Percentiles rank a stretch among this genome's conserved stretches.
Evolutionary conservation across 1,284 basidiomycete species (phyloP).

Genomic region (Anthracocystis panici-leucophaei): DNA sequence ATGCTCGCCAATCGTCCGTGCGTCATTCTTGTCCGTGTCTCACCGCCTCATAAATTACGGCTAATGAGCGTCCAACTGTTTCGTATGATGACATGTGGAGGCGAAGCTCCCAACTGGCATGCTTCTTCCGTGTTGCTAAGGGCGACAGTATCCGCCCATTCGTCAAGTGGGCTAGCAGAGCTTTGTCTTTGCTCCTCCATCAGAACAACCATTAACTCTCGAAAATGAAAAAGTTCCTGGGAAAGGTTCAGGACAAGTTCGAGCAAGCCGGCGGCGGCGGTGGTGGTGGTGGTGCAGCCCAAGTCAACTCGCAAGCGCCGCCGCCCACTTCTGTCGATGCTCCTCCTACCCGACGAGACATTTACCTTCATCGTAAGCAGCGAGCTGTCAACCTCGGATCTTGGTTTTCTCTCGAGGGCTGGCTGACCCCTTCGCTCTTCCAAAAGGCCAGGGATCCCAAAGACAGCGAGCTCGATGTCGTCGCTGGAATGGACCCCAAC

Average conservation of each 20-base stretch:
- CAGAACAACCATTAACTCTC: neutral
- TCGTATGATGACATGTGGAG: constrained; percentile 6
- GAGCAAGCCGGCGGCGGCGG: constrained; percentile 11
- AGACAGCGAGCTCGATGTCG: constrained; percentile 75
- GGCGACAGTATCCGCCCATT: too few relatives aligned
- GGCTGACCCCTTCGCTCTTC: constrained; percentile 69
- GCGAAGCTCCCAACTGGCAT: neutral
- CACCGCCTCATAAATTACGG: neutral
- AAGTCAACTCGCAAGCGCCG: constrained; percentile 21
- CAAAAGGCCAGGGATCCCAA: constrained; percentile 53
- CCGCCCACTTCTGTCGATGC: constrained; percentile 35
- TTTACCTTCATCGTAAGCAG: constrained; percentile 80
- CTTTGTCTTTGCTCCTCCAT: neutral
- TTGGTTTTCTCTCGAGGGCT: constrained; percentile 66
- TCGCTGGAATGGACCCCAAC: constrained; percentile 73
- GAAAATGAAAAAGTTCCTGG: constrained; percentile 49
- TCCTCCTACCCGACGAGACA: constrained; percentile 62
- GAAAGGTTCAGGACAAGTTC: constrained; percentile 46
- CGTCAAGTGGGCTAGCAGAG: too few relatives aligned
- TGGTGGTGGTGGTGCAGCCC: constrained; percentile 2
- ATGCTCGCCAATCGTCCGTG: constrained; percentile 3
- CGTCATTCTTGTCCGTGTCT: constrained; percentile 1
- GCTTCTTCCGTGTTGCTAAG: too few relatives aligned
- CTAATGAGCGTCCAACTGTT: neutral
- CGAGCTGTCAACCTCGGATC: constrained; percentile 84